These are phyloP conservation scores for Parmales sp. DNA, from an alignment of 108 stramenopile genomes.

Conservation along the genomic window DNA sequence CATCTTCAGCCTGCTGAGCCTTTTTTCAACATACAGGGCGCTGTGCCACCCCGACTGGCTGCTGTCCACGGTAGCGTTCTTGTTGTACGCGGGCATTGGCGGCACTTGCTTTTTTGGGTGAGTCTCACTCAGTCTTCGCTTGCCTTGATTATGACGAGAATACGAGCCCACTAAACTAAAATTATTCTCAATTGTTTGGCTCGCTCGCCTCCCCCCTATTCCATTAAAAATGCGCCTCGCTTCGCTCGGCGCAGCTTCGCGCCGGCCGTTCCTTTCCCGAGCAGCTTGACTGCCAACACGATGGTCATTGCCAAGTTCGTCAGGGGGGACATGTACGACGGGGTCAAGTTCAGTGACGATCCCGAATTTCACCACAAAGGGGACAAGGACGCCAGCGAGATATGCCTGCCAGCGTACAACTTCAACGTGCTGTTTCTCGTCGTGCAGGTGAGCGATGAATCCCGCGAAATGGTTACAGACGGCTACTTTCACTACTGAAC, in stretches of 20 bases:
- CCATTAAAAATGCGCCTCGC: too few relatives aligned
- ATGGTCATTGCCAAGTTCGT: not conserved
- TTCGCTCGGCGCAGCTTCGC: too few relatives aligned
- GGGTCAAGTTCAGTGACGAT: not conserved
- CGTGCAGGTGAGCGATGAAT: not conserved
- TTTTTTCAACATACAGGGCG: not conserved
- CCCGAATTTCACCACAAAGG: not conserved
- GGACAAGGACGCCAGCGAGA: not conserved
- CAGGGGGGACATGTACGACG: not conserved
- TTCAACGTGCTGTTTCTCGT: not conserved
- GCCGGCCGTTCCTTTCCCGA: not conserved
- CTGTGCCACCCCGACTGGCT: conserved; percentile 3
- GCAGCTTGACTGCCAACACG: conserved; percentile 2
- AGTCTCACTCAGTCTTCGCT: too few relatives aligned
- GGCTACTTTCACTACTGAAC: too few relatives aligned
- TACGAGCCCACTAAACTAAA: too few relatives aligned
- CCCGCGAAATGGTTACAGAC: too few relatives aligned
- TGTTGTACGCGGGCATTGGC: not conserved
- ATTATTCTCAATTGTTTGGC: too few relatives aligned
- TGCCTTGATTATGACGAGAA: too few relatives aligned
- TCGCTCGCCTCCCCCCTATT: too few relatives aligned
- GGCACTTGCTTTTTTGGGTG: conserved; percentile 8
- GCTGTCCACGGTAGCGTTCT: not conserved
- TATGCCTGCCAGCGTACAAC: not conserved
- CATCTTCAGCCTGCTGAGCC: not conserved